Conservation (phyloP, 1,284 basidiomycete genomes). For the Apiotrichum mycotoxinovorans region DNA sequence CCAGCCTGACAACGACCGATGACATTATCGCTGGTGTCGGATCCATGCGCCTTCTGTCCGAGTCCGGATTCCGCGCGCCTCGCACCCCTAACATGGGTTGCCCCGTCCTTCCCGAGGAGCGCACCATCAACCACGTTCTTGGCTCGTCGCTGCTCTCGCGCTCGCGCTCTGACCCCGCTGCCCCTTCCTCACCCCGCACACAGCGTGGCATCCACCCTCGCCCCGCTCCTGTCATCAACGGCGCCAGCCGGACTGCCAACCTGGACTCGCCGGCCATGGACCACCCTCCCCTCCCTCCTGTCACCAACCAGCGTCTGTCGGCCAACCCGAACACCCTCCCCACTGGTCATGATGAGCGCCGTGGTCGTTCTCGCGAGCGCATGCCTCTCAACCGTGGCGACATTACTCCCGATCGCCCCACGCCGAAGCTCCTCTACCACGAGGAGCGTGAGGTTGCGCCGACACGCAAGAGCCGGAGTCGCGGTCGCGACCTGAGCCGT, state of each 20-base stretch:
- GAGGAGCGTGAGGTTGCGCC: constrained; percentile 43
- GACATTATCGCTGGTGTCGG: constrained; percentile 13
- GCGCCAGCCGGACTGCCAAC: background rate
- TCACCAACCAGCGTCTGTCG: background rate
- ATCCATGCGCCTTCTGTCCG: constrained; percentile 25
- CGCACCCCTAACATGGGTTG: constrained; percentile 13
- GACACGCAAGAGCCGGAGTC: constrained; percentile 23
- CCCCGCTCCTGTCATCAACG: constrained; percentile 2
- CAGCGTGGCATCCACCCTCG: constrained; percentile 19
- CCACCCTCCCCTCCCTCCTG: constrained; percentile 11
- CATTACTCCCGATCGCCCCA: constrained; percentile 12
- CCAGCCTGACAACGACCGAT: constrained; percentile 19
- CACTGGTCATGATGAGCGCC: constrained; percentile 5
- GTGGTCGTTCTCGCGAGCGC: constrained; percentile 39
- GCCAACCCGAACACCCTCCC: background rate
- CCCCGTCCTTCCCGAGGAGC: constrained; percentile 19
- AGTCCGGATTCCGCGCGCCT: constrained; percentile 19
- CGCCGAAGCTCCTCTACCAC: constrained; percentile 26
- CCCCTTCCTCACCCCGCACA: constrained; percentile 17
- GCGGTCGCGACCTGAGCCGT: constrained; percentile 21
- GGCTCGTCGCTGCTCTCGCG: constrained; percentile 34
- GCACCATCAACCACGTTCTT: constrained; percentile 13
- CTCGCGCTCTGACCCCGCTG: constrained; percentile 43
- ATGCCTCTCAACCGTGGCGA: constrained; percentile 19
- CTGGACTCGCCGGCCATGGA: constrained; percentile 2